phyloP scores from a whole-genome alignment of 306 rosid genomes.

The Leucaena leucocephala region DNA sequence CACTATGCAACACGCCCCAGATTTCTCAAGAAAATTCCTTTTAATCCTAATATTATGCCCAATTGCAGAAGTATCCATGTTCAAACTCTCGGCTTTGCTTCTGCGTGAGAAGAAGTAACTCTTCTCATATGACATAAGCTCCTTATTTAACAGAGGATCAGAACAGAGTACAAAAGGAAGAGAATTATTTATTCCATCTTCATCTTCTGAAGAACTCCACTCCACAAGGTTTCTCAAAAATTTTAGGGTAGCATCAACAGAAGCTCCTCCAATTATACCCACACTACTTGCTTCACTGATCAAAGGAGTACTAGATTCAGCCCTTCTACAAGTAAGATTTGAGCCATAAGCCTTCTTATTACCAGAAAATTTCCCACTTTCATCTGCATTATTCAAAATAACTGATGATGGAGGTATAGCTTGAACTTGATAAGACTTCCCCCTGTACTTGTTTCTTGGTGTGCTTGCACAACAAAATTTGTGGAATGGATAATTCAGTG shows the following conservation, averaged over 20 bases:
- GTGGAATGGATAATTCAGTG: slow-evolving; percentile 47
- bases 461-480: slow-evolving; percentile 42
- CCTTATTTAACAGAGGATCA: slow-evolving; percentile 60
- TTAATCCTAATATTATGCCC: slow-evolving; percentile 58
- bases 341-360: slow-evolving; percentile 43
- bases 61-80: slow-evolving; percentile 51
- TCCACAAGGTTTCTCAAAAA: slow-evolving; percentile 64
- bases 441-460: slow-evolving; percentile 42
- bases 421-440: slow-evolving; percentile 53
- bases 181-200: slow-evolving; percentile 46
- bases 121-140: slow-evolving; percentile 53
- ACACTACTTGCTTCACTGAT: slow-evolving; percentile 44
- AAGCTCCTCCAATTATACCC: slow-evolving; percentile 80
- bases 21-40: slow-evolving; percentile 68
- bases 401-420: slow-evolving; percentile 58
- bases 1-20: slow-evolving; percentile 75
- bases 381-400: slow-evolving; percentile 52
- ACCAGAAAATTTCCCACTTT: slow-evolving; percentile 52
- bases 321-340: slow-evolving; percentile 40
- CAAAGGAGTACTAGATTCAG: slow-evolving; percentile 45
- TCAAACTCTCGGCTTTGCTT: slow-evolving; percentile 39
- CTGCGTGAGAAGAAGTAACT: slow-evolving; percentile 45
- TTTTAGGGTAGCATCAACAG: slow-evolving; percentile 60
- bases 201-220: slow-evolving; percentile 44
- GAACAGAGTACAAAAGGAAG: slow-evolving; percentile 73